Conservation (phyloP, 2,329 filamentous ascomycete species). For the Colletotrichum theobromicola region DNA sequence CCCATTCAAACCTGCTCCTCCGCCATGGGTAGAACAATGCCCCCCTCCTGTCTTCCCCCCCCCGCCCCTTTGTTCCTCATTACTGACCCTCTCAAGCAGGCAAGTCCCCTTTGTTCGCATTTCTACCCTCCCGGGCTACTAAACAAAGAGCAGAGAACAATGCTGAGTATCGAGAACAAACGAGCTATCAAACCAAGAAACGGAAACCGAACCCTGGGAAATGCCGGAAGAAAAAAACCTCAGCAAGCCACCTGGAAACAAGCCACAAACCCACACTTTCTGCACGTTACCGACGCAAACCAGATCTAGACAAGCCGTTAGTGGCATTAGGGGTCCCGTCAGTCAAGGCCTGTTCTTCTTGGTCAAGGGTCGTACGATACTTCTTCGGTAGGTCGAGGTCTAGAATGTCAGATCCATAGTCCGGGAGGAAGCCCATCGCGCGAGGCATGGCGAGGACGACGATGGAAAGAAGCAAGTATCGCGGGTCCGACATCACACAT, state of each 20-base stretch:
- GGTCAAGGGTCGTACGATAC: neutral
- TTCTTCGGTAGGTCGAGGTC: neutral
- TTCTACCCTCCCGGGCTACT: neutral
- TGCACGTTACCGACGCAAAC: neutral
- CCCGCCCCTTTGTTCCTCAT: neutral
- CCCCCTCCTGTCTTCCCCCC: neutral
- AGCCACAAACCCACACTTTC: neutral
- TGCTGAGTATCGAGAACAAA: neutral
- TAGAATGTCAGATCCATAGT: neutral
- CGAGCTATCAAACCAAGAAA: neutral
- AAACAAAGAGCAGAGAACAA: neutral
- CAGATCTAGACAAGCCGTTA: neutral
- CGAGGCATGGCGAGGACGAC: neutral
- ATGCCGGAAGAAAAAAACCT: too few species aligned
- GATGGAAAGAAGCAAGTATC: neutral
- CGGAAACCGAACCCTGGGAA: neutral
- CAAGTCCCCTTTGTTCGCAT: neutral
- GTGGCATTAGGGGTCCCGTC: neutral
- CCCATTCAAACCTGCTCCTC: too few species aligned
- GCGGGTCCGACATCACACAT: neutral
- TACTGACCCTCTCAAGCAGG: neutral
- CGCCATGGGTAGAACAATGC: neutral
- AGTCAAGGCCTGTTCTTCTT: neutral
- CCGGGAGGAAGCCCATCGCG: neutral
- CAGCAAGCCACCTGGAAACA: neutral